Evolutionary conservation across 2,329 filamentous ascomycete species (phyloP).

Genomic region (Xylariaceae sp.): DNA sequence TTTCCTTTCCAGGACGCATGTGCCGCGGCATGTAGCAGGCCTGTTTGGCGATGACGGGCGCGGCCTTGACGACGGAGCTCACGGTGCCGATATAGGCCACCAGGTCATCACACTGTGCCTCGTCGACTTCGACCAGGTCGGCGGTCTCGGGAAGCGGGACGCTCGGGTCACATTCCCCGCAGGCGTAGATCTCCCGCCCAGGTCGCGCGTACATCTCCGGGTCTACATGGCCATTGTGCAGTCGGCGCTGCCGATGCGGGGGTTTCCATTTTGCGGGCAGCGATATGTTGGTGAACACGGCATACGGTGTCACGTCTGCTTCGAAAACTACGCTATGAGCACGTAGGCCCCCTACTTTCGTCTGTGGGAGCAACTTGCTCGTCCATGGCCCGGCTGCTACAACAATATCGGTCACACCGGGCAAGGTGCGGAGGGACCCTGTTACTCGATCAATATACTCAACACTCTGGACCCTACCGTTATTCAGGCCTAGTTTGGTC

Average conservation of each 20-base stretch:
- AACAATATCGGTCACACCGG: conserved; percentile 48
- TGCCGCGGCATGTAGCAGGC: conserved; percentile 91
- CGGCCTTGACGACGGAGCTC: conserved; percentile 59
- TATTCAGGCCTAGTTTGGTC: conserved; percentile 54
- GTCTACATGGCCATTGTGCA: conserved; percentile 58
- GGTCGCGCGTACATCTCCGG: conserved; percentile 94
- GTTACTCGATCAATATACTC: conserved; percentile 50
- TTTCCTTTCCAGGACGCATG: conserved; percentile 52
- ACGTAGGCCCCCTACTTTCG: conserved; percentile 53
- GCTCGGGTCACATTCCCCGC: conserved; percentile 74
- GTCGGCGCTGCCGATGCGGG: conserved; percentile 47
- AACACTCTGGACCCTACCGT: conserved; percentile 55
- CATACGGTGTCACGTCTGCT: conserved; percentile 63
- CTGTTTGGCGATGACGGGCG: conserved; percentile 69
- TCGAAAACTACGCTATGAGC: conserved; percentile 63
- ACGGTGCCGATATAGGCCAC: conserved; percentile 69
- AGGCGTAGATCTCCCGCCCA: conserved; percentile 86
- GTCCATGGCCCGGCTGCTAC: conserved; percentile 61
- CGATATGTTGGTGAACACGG: conserved; percentile 80
- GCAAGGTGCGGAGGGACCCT: conserved; percentile 34
- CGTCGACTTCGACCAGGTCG: conserved; percentile 71
- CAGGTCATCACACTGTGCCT: conserved; percentile 75
- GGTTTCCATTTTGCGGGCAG: conserved; percentile 61
- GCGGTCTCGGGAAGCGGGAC: conserved; percentile 71
- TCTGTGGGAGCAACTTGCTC: conserved; percentile 49